Evolutionary conservation across 768 basidiomycete genomes (phyloP).

Genomic region (Myochromella boudieri): DNA sequence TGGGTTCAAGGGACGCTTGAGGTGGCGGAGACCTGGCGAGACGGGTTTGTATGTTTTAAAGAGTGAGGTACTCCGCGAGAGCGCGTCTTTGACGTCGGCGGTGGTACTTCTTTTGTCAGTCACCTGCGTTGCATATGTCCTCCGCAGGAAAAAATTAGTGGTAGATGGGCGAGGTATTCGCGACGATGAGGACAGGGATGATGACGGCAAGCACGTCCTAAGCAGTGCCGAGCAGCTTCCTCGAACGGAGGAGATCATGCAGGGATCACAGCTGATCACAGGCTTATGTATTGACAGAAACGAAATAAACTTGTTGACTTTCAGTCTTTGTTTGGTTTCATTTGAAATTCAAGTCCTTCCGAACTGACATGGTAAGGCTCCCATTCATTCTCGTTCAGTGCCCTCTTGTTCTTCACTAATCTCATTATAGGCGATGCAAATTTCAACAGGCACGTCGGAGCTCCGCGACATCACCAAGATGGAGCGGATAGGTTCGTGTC

Average conservation of each 20-base stretch:
- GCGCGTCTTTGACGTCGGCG: slow-evolving; percentile 37
- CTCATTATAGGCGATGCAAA: slow-evolving; percentile 52
- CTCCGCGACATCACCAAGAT: slow-evolving; percentile 88
- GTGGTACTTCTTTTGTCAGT: slow-evolving; percentile 31
- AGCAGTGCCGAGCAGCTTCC: slow-evolving; percentile 38
- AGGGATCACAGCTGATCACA: slow-evolving; percentile 17
- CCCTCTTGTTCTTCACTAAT: no score
- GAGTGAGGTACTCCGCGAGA: slow-evolving; percentile 51
- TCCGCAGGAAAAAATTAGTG: background rate
- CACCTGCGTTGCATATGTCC: slow-evolving; percentile 37
- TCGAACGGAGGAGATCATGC: slow-evolving; percentile 46
- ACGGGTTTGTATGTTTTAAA: slow-evolving; percentile 93
- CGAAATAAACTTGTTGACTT: slow-evolving; percentile 14
- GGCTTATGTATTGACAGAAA: no score
- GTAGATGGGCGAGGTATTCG: slow-evolving; percentile 16
- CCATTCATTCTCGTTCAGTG: background rate
- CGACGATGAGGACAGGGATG: slow-evolving; percentile 19
- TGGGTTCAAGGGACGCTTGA: slow-evolving; percentile 75
- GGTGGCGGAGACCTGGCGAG: slow-evolving; percentile 83
- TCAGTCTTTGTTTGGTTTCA: slow-evolving; percentile 10
- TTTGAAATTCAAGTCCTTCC: slow-evolving; percentile 8
- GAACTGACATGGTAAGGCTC: slow-evolving; percentile 12
- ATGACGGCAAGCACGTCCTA: slow-evolving; percentile 29
- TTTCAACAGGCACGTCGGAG: slow-evolving; percentile 75
- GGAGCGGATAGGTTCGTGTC: slow-evolving; percentile 82